Evolutionary conservation across 2,329 filamentous ascomycete genomes (phyloP).

Genomic region (Colletotrichum musae): DNA sequence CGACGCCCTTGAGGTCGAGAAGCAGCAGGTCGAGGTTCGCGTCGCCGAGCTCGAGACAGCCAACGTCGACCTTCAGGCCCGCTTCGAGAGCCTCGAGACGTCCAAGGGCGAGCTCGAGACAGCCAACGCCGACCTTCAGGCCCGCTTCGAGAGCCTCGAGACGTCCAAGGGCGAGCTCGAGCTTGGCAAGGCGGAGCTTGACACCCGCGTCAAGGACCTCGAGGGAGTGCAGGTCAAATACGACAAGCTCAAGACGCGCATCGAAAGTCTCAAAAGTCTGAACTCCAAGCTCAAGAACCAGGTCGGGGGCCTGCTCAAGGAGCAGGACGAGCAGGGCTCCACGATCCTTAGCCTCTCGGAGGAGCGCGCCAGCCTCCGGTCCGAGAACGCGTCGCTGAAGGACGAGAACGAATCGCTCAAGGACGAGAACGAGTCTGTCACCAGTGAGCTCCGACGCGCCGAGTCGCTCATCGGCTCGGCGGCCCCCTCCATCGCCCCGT

Average conservation of each 20-base stretch:
- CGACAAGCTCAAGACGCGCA: slow-evolving; percentile 25
- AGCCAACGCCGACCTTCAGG: slow-evolving; percentile 26
- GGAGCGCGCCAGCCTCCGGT: slow-evolving; percentile 34
- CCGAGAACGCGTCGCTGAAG: slow-evolving; percentile 35
- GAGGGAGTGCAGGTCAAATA: slow-evolving; percentile 8
- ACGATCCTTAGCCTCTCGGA: slow-evolving; percentile 36
- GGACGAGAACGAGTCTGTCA: slow-evolving; percentile 40
- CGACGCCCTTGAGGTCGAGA: slow-evolving; percentile 27
- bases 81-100: slow-evolving; percentile 35
- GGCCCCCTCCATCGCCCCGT: slow-evolving; percentile 18
- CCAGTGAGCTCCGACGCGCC: slow-evolving; percentile 33
- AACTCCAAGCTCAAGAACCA: slow-evolving; percentile 36
- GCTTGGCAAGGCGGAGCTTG: slow-evolving; percentile 24
- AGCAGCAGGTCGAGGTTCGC: slow-evolving; percentile 32
- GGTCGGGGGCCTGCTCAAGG: slow-evolving; percentile 33
- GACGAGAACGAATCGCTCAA: slow-evolving; percentile 40
- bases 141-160: slow-evolving; percentile 35
- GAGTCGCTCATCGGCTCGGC: slow-evolving; percentile 37
- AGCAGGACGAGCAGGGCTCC: slow-evolving; percentile 39
- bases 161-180: slow-evolving; percentile 19
- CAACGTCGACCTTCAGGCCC: slow-evolving; percentile 27
- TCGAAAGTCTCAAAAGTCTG: slow-evolving; percentile 32
- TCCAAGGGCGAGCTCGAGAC: slow-evolving; percentile 20
- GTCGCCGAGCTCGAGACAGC: slow-evolving; percentile 31
- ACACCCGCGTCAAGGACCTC: slow-evolving; percentile 25